A percentile compares a stretch with the other conserved stretches of the same genome.
Conservation (phyloP, 495 filamentous ascomycete genomes). For the Rostrohypoxylon terebratum region DNA sequence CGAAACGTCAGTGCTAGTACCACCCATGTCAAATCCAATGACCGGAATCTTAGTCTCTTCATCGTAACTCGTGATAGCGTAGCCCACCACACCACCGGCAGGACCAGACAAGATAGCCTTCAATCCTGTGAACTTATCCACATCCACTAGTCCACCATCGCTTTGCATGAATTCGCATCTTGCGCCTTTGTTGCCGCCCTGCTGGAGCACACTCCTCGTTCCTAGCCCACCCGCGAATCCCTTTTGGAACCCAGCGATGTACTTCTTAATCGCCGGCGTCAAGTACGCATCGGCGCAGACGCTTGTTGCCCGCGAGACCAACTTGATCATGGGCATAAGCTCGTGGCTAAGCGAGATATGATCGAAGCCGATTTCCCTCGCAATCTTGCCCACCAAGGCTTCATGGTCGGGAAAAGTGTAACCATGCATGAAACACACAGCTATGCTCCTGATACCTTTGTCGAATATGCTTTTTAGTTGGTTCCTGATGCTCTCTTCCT, state of each 20-base stretch:
- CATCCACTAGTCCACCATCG: slow-evolving; percentile 83
- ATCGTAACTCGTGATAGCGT: slow-evolving; percentile 93
- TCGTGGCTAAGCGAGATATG: slow-evolving; percentile 80
- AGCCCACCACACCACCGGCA: slow-evolving; percentile 89
- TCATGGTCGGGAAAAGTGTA: slow-evolving; percentile 86
- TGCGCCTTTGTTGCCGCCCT: slow-evolving; percentile 66
- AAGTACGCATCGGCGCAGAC: slow-evolving; percentile 97
- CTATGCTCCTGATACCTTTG: slow-evolving; percentile 74
- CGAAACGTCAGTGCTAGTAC: slow-evolving; percentile 95
- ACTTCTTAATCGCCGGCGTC: slow-evolving; percentile 94
- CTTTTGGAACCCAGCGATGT: slow-evolving; percentile 87
- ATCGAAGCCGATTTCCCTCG: slow-evolving; percentile 76
- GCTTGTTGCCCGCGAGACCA: slow-evolving; percentile 87
- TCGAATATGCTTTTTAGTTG: slow-evolving; percentile 71
- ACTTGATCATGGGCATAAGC: slow-evolving; percentile 95
- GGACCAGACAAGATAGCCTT: slow-evolving; percentile 83
- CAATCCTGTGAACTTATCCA: slow-evolving; percentile 78
- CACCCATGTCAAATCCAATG: slow-evolving; percentile 96
- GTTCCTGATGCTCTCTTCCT: slow-evolving; percentile 61
- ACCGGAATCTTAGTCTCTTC: slow-evolving; percentile 86
- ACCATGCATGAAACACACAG: slow-evolving; percentile 83
- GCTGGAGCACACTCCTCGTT: slow-evolving; percentile 70
- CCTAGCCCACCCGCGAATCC: slow-evolving; percentile 80
- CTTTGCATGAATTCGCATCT: slow-evolving; percentile 90
- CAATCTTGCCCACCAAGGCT: slow-evolving; percentile 72